Evolutionary conservation across 768 basidiomycete genomes (phyloP).

Genomic region (Tricholoma bakamatsutake): DNA sequence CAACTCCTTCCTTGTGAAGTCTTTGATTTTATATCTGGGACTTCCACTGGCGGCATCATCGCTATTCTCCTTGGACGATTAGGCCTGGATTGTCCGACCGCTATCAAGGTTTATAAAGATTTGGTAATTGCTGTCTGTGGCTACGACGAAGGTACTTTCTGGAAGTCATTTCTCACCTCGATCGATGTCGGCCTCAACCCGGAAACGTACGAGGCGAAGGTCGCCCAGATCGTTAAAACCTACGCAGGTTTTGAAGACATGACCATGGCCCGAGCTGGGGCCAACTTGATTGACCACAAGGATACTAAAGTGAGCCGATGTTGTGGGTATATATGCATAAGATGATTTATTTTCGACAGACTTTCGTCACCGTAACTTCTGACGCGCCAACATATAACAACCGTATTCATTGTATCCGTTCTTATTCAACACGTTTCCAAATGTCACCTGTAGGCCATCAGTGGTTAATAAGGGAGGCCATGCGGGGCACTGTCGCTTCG

Average conservation of each 20-base stretch:
- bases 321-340: no score
- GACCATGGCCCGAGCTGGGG: background rate
- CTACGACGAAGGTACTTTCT: constrained; percentile 11
- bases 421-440: constrained; percentile 13
- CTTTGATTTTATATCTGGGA: constrained; percentile 26
- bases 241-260: constrained; percentile 4
- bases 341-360: constrained; percentile 3
- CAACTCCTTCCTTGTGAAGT: constrained; percentile 20
- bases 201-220: background rate
- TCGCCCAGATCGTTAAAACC: constrained; percentile 1
- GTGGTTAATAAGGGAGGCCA: constrained; percentile 19
- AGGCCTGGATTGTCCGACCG: constrained; percentile 19
- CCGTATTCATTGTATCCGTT: constrained; percentile 17
- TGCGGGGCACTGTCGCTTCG: constrained; percentile 14
- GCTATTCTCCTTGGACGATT: constrained; percentile 23
- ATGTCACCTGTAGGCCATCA: constrained; percentile 9
- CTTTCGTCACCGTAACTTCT: constrained; percentile 18
- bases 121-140: constrained; percentile 11
- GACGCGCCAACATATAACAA: constrained; percentile 18
- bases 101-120: constrained; percentile 19
- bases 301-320: constrained; percentile 7
- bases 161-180: constrained; percentile 8
- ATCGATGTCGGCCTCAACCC: constrained; percentile 8
- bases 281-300: constrained; percentile 4
- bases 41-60: constrained; percentile 22